A percentile compares a stretch with the other conserved stretches of the same genome.
Conservation (phyloP, 1,139 yeast genomes). For the Starmera stellimalicola region DNA sequence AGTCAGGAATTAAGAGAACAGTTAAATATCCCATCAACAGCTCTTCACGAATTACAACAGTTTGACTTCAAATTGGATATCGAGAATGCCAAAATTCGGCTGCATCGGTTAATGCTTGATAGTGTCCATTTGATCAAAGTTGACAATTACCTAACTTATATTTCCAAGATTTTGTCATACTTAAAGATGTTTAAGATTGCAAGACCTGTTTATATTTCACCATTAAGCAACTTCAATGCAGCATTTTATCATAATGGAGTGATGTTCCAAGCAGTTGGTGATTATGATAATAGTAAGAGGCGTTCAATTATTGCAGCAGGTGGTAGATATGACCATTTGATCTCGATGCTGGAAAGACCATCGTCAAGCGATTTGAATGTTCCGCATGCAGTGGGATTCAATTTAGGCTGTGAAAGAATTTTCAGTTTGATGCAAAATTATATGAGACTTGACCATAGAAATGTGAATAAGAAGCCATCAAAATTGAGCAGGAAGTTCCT, state of each 20-base stretch:
- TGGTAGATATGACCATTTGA: conserved; percentile 76
- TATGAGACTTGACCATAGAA: conserved; percentile 25
- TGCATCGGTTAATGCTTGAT: conserved; percentile 65
- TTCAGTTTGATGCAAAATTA: conserved; percentile 39
- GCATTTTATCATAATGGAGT: conserved; percentile 70
- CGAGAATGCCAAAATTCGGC: conserved; percentile 49
- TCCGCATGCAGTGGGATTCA: conserved; percentile 76
- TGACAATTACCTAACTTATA: conserved; percentile 52
- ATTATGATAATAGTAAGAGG: conserved; percentile 30
- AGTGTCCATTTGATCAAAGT: conserved; percentile 55
- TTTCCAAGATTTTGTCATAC: conserved; percentile 45
- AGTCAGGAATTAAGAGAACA: conserved; percentile 59
- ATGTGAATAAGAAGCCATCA: conserved; percentile 6
- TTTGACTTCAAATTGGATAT: conserved; percentile 71
- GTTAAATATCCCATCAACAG: conserved; percentile 69
- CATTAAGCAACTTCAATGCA: conserved; percentile 75
- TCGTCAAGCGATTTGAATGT: conserved; percentile 30
- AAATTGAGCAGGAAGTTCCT: conserved; percentile 21
- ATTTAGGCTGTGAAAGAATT: conserved; percentile 57
- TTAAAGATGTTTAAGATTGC: conserved; percentile 53
- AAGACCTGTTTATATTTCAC: conserved; percentile 42
- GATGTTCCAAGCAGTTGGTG: conserved; percentile 80
- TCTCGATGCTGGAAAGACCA: conserved; percentile 51
- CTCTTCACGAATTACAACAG: conserved; percentile 67
- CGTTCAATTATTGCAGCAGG: conserved; percentile 72